Base-by-base conservation (phyloP, 805 yeast species). In the Candida schatavii region DNA sequence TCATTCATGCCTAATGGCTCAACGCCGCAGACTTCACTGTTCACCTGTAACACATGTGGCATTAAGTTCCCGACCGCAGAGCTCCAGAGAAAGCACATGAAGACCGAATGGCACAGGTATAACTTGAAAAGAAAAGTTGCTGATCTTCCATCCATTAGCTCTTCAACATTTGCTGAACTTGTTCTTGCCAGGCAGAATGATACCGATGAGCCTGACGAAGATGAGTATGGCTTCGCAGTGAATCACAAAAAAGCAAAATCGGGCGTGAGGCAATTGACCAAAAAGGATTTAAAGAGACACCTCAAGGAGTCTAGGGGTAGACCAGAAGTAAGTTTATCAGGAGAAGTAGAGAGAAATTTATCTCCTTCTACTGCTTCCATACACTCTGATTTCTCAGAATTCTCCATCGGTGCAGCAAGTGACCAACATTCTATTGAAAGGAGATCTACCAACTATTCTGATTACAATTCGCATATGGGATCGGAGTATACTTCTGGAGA, bases 131-230 rank as follows among this genome's bases (percentile, higher is more conserved):
- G 75, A 52, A 54, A 72, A 47, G 74, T 70, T 21, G 74, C 74
- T 14, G 76, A 77, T 23, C 65, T 89, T 44, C 83, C 90, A 5
- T 83, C 95, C 1, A 78, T 89, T 23, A 66, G 81, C 15, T 78
- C 88, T 2, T 85, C 74, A 30, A 64, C 75, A 2, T 85, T 85
- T 62, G 86, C 85, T 17, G 85, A 83, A 49, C 85, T 88, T 57
- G 84, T 85, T 26, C 56, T 69, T 38, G 31, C 41, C 10, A 55
- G 48, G 22, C 61, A 55, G 43, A 39, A 29, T 6, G 54, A 47
- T 3, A 46, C 40, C 25, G 46, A 44, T 9, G 52, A 52, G 11
- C 56, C 48, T 2, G 56, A 61, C 34, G 81, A 75, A 43, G 83
- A 77, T 54, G 84, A 79, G 45, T 75, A 62, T 55, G 84, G 85